Evolutionary conservation across 148 eudicot genomes (phyloP).

Genomic region (Pouteria glomerata): DNA sequence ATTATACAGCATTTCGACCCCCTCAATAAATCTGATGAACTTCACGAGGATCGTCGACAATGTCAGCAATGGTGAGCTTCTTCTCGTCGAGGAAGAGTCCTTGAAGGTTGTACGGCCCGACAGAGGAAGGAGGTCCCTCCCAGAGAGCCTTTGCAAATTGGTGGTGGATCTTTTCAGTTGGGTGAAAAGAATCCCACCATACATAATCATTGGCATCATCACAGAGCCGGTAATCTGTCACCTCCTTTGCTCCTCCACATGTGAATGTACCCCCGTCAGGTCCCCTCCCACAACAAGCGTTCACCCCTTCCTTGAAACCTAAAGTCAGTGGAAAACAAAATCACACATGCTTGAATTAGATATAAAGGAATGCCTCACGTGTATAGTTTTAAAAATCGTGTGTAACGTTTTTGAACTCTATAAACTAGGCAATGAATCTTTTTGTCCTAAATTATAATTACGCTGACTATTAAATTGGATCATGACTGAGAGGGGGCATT

Average conservation of each 20-base stretch:
- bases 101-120: slow-evolving; percentile 20
- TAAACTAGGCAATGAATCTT: too few relatives aligned
- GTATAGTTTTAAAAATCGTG: too few relatives aligned
- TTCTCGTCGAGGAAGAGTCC: neutral
- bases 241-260: slow-evolving; percentile 25
- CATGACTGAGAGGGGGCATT: too few relatives aligned
- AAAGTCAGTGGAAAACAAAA: too few relatives aligned
- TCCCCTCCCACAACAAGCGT: slow-evolving; percentile 31
- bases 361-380: too few relatives aligned
- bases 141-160: slow-evolving; percentile 25
- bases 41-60: neutral
- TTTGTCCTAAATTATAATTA: too few relatives aligned
- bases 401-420: too few relatives aligned
- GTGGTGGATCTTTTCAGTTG: slow-evolving; percentile 25
- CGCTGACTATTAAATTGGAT: too few relatives aligned
- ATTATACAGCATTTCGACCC: too few relatives aligned
- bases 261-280: slow-evolving; percentile 25
- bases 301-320: slow-evolving; percentile 30
- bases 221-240: slow-evolving; percentile 20
- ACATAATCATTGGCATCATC: slow-evolving; percentile 18
- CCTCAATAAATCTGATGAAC: neutral
- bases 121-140: slow-evolving; percentile 15
- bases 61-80: slow-evolving; percentile 10
- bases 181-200: slow-evolving; percentile 31
- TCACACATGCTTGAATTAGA: neutral